These are phyloP conservation scores for Pythium vanterpoolii DNA, from an alignment of 352 stramenopile genomes.

Conservation along the genomic window DNA sequence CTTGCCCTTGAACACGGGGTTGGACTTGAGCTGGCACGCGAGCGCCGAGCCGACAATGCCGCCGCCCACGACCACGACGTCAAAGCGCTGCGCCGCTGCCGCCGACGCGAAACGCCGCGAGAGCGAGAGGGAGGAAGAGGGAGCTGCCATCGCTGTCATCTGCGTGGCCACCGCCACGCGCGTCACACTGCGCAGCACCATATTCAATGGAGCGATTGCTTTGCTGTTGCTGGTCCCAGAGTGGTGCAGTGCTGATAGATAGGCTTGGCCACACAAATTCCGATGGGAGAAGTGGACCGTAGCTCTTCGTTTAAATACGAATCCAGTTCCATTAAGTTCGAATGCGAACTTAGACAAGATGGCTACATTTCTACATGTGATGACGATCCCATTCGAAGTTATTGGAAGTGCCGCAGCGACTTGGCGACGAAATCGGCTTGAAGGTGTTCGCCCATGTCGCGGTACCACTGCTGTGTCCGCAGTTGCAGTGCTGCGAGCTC, in stretches of 20 bases:
- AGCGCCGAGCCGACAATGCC: constrained; percentile 81
- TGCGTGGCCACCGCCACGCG: constrained; percentile 18
- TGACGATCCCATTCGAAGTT: no score
- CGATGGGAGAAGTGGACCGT: constrained; percentile 4
- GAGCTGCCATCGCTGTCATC: constrained; percentile 8
- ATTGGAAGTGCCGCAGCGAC: constrained; percentile 6
- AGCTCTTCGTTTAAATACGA: constrained; percentile 3
- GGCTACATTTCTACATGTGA: constrained; percentile 17
- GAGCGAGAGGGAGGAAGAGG: constrained; percentile 12
- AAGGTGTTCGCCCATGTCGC: constrained; percentile 35
- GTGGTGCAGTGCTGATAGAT: constrained; percentile 10
- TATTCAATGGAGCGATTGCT: background rate
- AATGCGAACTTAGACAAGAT: constrained; percentile 10
- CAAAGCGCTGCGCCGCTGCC: constrained; percentile 40
- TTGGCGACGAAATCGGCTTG: constrained; percentile 28
- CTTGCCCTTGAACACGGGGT: constrained; percentile 77
- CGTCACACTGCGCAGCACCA: constrained; percentile 24
- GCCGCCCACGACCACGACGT: constrained; percentile 81
- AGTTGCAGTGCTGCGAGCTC: constrained; percentile 35
- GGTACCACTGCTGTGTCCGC: constrained; percentile 36
- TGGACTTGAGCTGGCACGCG: constrained; percentile 77
- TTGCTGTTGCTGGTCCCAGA: constrained; percentile 9
- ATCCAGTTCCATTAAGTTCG: background rate
- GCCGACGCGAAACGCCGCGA: constrained; percentile 24
- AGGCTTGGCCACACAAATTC: constrained; percentile 15